phyloP scores from a whole-genome alignment of 352 stramenopile species.

The Globisporangium carolinianum region DNA sequence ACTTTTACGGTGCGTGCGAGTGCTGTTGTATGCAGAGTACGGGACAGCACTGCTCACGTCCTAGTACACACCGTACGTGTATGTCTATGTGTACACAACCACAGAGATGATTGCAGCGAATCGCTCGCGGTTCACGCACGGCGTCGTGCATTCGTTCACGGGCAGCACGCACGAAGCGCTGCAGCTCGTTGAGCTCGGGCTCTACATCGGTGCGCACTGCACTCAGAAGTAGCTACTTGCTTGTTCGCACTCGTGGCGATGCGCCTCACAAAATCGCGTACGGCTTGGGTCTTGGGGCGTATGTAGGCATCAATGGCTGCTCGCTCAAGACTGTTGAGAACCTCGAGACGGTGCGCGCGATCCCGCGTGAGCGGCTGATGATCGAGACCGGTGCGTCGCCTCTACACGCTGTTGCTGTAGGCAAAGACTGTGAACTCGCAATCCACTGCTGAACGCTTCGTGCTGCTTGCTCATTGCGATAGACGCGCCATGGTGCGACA shows the following conservation, averaged over 20 bases:
- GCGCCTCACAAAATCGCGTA: too few relatives aligned
- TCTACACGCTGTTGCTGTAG: background rate
- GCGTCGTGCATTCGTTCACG: conserved; percentile 97
- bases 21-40: too few relatives aligned
- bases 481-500: conserved; percentile 97
- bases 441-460: too few relatives aligned
- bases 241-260: background rate
- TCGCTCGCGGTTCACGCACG: conserved; percentile 62
- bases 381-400: conserved; percentile 85
- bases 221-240: background rate
- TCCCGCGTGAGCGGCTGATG: conserved; percentile 90
- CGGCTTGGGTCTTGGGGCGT: too few relatives aligned
- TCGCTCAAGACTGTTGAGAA: conserved; percentile 95
- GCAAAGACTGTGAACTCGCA: background rate
- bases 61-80: background rate
- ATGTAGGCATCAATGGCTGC: conserved; percentile 91
- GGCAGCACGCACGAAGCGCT: conserved; percentile 89
- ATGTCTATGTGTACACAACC: background rate
- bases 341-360: conserved; percentile 86
- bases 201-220: conserved; percentile 89
- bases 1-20: conserved; percentile 80
- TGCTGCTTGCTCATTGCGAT: background rate
- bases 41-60: background rate
- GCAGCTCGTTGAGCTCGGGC: conserved; percentile 87
- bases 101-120: conserved; percentile 67